phyloP scores from a whole-genome alignment of 1,284 basidiomycete species.

The Prillingera fragicola region DNA sequence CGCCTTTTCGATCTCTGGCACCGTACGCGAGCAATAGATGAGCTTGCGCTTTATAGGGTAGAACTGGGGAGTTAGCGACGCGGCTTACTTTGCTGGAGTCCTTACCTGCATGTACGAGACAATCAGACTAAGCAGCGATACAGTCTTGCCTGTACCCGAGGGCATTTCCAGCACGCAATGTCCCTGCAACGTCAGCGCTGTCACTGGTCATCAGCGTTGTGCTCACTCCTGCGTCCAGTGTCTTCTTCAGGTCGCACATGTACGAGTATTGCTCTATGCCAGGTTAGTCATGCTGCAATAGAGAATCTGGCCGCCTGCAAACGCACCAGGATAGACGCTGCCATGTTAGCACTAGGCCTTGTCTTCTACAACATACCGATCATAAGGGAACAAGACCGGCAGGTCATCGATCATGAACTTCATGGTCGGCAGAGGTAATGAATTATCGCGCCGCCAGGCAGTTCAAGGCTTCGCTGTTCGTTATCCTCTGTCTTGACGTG shows the following conservation, averaged over 20 bases:
- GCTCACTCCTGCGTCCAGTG: slow-evolving; percentile 74
- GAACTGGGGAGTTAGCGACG: slow-evolving; percentile 55
- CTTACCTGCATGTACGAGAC: slow-evolving; percentile 93
- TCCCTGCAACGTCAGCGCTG: slow-evolving; percentile 56
- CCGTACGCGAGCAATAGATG: slow-evolving; percentile 98
- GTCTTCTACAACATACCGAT: slow-evolving; percentile 49
- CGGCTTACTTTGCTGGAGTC: background rate
- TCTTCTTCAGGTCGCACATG: slow-evolving; percentile 97
- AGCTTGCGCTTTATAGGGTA: slow-evolving; percentile 88
- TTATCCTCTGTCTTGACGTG: background rate
- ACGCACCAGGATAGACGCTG: slow-evolving; percentile 37
- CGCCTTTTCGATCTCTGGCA: slow-evolving; percentile 99
- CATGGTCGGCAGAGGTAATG: slow-evolving; percentile 53
- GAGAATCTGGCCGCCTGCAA: background rate
- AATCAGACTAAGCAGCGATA: slow-evolving; percentile 91
- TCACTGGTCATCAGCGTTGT: background rate
- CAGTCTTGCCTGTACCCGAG: slow-evolving; percentile 98
- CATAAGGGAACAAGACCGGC: slow-evolving; percentile 83
- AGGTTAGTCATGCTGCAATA: slow-evolving; percentile 3
- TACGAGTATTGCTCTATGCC: slow-evolving; percentile 89
- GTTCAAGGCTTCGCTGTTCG: background rate
- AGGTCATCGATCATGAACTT: slow-evolving; percentile 95
- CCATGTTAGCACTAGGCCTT: slow-evolving; percentile 6
- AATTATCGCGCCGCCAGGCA: background rate
- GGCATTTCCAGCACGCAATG: slow-evolving; percentile 99